Base-by-base conservation (phyloP, 306 rosid species). In the Hylodesmum podocarpum region DNA sequence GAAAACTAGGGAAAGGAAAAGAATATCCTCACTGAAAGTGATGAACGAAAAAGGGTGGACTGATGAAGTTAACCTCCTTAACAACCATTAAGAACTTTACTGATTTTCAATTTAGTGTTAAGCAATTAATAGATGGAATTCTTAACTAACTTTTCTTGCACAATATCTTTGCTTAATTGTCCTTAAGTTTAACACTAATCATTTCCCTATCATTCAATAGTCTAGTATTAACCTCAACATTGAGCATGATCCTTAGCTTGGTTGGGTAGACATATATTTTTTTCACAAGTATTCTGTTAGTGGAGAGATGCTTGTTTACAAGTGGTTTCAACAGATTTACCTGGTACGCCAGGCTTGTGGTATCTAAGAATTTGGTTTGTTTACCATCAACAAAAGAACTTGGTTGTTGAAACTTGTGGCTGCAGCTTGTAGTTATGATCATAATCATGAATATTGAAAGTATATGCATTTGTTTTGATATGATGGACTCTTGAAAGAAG, bases 1-100 rank as follows among this genome's bases (percentile, higher is more conserved):
- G 50, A 49, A 51, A 71, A 51, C 10, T 40, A 50, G 65, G 47
- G 49, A 70, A 70, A 70, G 24, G 49, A 51, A 34, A 50, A 34
- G 46, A 34, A 19, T 27, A 29, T 68, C 74, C 29, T 46, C 29
- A n/a, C 3, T 10, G 3, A 43, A 67, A 41, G 24, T 43, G 59
- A 24, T 43, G 59, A 24, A 41, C 0, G 3, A 9, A 25, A 66
- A 66, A 3, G 18, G 53, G 29, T 69, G 61, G 43, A 46, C 0
- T 47, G 75, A 29, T 47, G 62, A 69, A 4, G 24, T 41, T 22
- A 64, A 36, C 19, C 19, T 65, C 28, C 73, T 69, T 47, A 28
- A 19, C 51, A 68, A 68, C 14, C 29, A 29, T 16, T 69, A 27
- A 47, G 40, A 47, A 51, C 29, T 51, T 19, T 29, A 46, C 24